Conservation (phyloP, 1,284 basidiomycete species). For the Malassezia vespertilionis region DNA sequence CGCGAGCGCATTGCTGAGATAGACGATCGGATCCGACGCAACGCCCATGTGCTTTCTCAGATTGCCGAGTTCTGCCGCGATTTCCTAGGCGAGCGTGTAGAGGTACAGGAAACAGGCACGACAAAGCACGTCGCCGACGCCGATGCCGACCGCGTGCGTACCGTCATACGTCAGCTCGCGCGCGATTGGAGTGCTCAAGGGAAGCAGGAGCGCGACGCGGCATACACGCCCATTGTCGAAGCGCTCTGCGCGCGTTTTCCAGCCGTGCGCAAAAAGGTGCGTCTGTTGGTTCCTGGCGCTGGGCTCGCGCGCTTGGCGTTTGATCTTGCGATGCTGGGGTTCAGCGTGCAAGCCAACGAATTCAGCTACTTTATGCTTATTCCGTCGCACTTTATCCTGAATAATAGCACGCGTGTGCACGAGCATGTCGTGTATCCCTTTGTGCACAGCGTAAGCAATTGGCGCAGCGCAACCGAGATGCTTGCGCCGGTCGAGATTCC, state of each 20-base stretch:
- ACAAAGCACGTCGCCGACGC: slow-evolving; percentile 20
- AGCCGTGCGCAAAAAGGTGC: slow-evolving; percentile 10
- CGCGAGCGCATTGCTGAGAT: slow-evolving; percentile 34
- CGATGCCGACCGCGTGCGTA: slow-evolving; percentile 42
- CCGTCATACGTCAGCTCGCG: slow-evolving; percentile 43
- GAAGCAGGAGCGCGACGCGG: slow-evolving; percentile 22
- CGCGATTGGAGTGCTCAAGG: slow-evolving; percentile 42
- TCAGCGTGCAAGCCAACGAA: slow-evolving; percentile 42
- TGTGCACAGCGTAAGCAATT: slow-evolving; percentile 41
- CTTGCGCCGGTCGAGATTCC: slow-evolving; percentile 32
- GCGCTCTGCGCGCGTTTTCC: slow-evolving; percentile 24
- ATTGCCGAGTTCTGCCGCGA: slow-evolving; percentile 34
- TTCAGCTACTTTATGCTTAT: slow-evolving; percentile 46
- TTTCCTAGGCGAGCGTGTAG: slow-evolving; percentile 25
- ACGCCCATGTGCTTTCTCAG: slow-evolving; percentile 32
- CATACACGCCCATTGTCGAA: slow-evolving; percentile 33
- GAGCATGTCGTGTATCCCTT: slow-evolving; percentile 40
- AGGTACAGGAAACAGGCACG: not conserved
- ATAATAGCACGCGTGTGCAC: slow-evolving; percentile 23
- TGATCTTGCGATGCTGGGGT: slow-evolving; percentile 36
- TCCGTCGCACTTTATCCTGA: slow-evolving; percentile 43
- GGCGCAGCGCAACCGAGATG: slow-evolving; percentile 32
- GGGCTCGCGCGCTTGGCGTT: slow-evolving; percentile 40
- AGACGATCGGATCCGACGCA: slow-evolving; percentile 45
- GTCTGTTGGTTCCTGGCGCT: slow-evolving; percentile 41